Conservation (phyloP, 306 rosid genomes). For the Chamaecrista fasciculata region DNA sequence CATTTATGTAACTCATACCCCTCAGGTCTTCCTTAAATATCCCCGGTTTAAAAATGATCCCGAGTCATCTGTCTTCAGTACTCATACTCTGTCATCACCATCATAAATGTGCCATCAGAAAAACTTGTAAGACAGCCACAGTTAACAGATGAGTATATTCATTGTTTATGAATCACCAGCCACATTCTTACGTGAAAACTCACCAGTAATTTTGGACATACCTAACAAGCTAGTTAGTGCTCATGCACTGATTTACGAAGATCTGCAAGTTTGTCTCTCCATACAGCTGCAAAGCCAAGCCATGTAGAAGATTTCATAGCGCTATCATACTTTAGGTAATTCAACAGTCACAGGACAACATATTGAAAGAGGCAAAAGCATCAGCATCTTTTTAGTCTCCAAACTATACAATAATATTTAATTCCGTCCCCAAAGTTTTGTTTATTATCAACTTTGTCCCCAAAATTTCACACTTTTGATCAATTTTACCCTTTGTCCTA, state of each 20-base stretch:
- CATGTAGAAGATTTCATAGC: conserved; percentile 19
- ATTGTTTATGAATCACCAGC: not conserved
- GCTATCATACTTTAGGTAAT: conserved; percentile 18
- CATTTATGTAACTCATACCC: conserved; percentile 27
- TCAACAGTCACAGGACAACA: conserved; percentile 6
- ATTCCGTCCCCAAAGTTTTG: too few relatives aligned
- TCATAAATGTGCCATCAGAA: conserved; percentile 28
- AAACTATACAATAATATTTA: too few relatives aligned
- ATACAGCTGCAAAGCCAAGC: conserved; percentile 63
- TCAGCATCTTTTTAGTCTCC: too few relatives aligned
- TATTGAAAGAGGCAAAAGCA: too few relatives aligned
- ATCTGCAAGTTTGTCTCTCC: conserved; percentile 74
- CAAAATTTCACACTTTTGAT: too few relatives aligned
- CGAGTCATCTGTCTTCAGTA: conserved; percentile 36
- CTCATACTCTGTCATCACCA: conserved; percentile 29
- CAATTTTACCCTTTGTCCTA: too few relatives aligned
- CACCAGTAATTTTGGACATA: conserved; percentile 22
- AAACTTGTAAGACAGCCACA: conserved; percentile 4
- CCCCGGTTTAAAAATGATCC: conserved; percentile 35
- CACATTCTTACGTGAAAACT: conserved; percentile 6
- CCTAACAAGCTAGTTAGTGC: conserved; percentile 42
- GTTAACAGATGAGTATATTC: not conserved
- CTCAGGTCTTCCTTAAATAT: conserved; percentile 17
- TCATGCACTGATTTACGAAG: conserved; percentile 64
- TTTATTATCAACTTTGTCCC: too few relatives aligned